Base-by-base conservation (phyloP, 2,329 filamentous ascomycete species). In the Monosporascus sp. region DNA sequence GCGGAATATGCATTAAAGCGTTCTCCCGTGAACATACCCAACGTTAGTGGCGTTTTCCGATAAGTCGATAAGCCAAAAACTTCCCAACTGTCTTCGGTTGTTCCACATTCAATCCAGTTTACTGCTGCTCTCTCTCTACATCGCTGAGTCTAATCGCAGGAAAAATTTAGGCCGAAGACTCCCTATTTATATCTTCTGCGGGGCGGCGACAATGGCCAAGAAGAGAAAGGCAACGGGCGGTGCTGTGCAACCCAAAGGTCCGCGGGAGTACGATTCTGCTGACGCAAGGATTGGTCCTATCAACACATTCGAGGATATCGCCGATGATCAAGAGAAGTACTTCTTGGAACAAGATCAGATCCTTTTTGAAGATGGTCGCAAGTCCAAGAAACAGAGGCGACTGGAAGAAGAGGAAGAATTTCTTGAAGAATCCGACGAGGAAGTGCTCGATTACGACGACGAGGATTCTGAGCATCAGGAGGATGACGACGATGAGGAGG, bases 261-360 rank as follows among this genome's bases (percentile, higher is more conserved):
- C 81, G 3, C 77, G 75, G 56, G 82, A 83, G 36, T 66, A 82
- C 55, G 72, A 86, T 64, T 65, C 75, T 48, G 72, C 74, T 35
- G 83, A 86, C 57, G 82, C 86, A 37, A 83, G 84, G 50, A 79
- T 91, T 17, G 79, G 77, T 24, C 75, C 76, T 22, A 75, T 86
- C 62, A 77, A 70, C 47, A 86, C 82, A 2, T 93, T 81, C 70
- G 86, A 93, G 70, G 90, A 96, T 72, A 87, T 99, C 62, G 90
- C 92, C 60, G 87, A 97, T 69, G 95, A 91, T 1, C 90, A 96
- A 70, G 94, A 99, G 70, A 90, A 96, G 68, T 96, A 96, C 69
- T 90, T 93, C 65, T 77, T 92, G 55, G 87, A 92, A 59, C 83
- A 88, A 59, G 94, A 99, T 72, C 87, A 89, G 66, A 85, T 99